phyloP scores from a whole-genome alignment of 495 filamentous ascomycete species.

The Polyplosphaeria fusca region DNA sequence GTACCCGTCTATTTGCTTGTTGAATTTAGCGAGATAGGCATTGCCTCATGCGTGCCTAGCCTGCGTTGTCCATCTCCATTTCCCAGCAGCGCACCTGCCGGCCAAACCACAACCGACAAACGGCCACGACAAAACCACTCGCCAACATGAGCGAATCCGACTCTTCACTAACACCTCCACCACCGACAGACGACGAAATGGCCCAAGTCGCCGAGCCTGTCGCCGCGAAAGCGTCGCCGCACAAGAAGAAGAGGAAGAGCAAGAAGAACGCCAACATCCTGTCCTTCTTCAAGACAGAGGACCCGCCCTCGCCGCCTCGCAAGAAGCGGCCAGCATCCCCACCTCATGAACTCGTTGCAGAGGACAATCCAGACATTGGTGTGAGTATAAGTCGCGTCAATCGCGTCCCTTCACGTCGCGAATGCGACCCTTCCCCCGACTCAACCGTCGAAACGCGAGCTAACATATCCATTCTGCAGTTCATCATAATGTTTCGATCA shows the following conservation, averaged over 20 bases:
- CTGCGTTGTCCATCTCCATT: constrained; percentile 6
- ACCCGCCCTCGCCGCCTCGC: constrained; percentile 63
- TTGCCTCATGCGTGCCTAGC: constrained; percentile 26
- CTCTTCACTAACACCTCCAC: constrained; percentile 33
- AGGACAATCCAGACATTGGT: constrained; percentile 83
- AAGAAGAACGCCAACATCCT: constrained; percentile 31
- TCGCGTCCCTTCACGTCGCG: constrained; percentile 39
- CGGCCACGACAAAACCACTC: constrained; percentile 11
- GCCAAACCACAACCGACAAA: constrained; percentile 1
- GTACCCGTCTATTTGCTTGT: neutral
- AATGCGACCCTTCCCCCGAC: constrained; percentile 13
- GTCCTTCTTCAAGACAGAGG: constrained; percentile 42
- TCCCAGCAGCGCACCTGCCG: constrained; percentile 2
- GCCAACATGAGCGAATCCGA: constrained; percentile 31
- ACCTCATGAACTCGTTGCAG: constrained; percentile 81
- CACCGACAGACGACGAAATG: constrained; percentile 35
- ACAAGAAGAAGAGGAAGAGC: constrained; percentile 17
- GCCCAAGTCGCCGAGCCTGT: constrained; percentile 7
- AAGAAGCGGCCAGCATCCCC: constrained; percentile 74
- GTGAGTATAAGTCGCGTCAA: constrained; percentile 55
- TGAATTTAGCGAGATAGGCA: constrained; percentile 16
- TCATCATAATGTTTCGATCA: constrained; percentile 95
- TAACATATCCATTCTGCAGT: constrained; percentile 55
- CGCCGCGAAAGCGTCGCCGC: constrained; percentile 10
- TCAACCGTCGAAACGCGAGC: neutral